These are phyloP conservation scores for Coniophora puteana DNA, from an alignment of 1,284 basidiomycete species.

Conservation along the genomic window DNA sequence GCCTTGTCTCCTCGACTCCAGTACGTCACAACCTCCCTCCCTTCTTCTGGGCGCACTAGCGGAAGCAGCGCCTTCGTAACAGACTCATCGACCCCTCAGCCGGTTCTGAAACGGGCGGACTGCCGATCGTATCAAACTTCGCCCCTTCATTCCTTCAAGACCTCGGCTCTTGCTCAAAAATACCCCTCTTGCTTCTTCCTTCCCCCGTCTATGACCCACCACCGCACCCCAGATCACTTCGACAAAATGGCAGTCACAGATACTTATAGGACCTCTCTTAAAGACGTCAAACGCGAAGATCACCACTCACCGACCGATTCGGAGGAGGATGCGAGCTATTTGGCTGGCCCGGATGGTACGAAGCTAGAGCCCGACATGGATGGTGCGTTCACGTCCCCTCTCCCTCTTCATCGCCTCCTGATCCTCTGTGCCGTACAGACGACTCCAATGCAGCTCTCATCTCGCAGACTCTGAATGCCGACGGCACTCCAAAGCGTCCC, in stretches of 20 bases:
- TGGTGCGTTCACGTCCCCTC: conserved; percentile 29
- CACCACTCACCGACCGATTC: conserved; percentile 44
- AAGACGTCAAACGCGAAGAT: conserved; percentile 32
- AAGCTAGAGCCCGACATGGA: conserved; percentile 39
- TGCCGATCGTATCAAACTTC: not conserved
- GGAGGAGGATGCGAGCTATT: conserved; percentile 39
- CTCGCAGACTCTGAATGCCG: conserved; percentile 73
- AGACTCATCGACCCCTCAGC: conserved; percentile 23
- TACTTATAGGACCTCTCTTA: conserved; percentile 11
- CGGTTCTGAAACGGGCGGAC: conserved; percentile 15
- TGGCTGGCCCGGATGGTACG: conserved; percentile 29
- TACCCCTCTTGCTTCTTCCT: conserved; percentile 3
- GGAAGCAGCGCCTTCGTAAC: conserved; percentile 20
- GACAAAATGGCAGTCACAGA: conserved; percentile 25
- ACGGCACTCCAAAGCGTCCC: conserved; percentile 80
- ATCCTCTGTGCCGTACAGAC: conserved; percentile 28
- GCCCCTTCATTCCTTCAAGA: conserved; percentile 2
- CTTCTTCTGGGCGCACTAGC: conserved; percentile 17
- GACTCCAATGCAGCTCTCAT: conserved; percentile 56
- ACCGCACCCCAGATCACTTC: conserved; percentile 16
- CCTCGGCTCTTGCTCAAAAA: too few relatives aligned
- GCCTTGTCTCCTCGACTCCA: conserved; percentile 26
- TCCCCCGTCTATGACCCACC: conserved; percentile 23
- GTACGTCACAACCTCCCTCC: conserved; percentile 24
- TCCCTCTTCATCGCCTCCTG: conserved; percentile 6